Conservation (phyloP, 352 stramenopile species). For the Globisporangium radiosum region DNA sequence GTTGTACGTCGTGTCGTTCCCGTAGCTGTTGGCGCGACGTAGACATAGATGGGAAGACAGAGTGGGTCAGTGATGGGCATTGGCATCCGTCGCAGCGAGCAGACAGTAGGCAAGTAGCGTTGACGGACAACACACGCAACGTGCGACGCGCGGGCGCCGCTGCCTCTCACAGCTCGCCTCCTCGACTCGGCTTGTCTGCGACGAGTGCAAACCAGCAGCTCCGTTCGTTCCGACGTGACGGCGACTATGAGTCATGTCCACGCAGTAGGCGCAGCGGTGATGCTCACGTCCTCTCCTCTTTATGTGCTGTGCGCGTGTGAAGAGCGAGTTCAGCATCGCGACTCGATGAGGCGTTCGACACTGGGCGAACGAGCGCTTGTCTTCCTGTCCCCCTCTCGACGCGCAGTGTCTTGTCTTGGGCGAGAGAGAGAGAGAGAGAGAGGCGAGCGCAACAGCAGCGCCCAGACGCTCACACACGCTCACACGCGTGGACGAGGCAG, state of each 20-base stretch:
- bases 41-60: not conserved
- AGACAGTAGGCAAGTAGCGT: not conserved
- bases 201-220: too few relatives aligned
- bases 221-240: too few relatives aligned
- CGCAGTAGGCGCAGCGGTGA: too few relatives aligned
- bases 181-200: too few relatives aligned
- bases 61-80: not conserved
- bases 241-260: too few relatives aligned
- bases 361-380: not conserved
- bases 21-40: slow-evolving; percentile 34
- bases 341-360: not conserved
- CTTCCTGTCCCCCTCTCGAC: not conserved
- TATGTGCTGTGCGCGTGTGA: too few relatives aligned
- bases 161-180: too few relatives aligned
- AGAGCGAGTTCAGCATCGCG: not conserved
- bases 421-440: slow-evolving; percentile 5
- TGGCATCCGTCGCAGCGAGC: not conserved
- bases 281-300: too few relatives aligned
- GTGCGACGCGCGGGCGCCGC: too few relatives aligned
- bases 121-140: too few relatives aligned
- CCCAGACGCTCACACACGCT: too few relatives aligned
- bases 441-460: not conserved
- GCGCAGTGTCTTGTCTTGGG: not conserved
- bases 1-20: slow-evolving; percentile 92
- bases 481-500: not conserved